These are phyloP conservation scores for Colletotrichum zoysiae DNA, from an alignment of 2,329 filamentous ascomycete genomes.

Conservation along the genomic window DNA sequence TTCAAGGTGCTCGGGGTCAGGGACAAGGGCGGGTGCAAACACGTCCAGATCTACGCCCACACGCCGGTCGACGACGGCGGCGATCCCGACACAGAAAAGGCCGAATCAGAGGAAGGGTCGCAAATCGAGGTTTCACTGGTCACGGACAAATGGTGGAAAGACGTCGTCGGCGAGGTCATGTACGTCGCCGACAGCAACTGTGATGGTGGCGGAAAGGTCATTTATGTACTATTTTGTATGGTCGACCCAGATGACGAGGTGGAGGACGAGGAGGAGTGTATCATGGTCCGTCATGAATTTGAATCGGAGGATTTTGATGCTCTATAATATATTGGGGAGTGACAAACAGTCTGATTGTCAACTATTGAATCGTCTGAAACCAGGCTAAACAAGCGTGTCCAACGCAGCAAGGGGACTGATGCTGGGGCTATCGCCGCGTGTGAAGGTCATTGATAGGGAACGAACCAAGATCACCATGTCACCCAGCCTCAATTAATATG, in stretches of 20 bases:
- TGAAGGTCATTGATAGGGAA: background rate
- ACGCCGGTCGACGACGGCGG: background rate
- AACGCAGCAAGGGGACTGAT: background rate
- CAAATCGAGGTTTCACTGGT: background rate
- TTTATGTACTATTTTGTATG: background rate
- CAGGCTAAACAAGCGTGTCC: background rate
- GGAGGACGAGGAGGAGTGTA: background rate
- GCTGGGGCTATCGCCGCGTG: background rate
- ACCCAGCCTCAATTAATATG: background rate
- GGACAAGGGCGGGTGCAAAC: background rate
- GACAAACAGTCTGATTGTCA: background rate
- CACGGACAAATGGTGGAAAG: background rate
- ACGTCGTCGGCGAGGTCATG: constrained; percentile 1
- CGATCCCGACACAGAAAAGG: no score
- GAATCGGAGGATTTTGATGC: background rate
- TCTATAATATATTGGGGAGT: background rate
- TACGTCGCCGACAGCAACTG: background rate
- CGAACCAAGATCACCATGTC: background rate
- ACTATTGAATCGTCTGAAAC: background rate
- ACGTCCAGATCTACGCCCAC: background rate
- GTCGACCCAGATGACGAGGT: background rate
- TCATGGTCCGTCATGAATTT: background rate
- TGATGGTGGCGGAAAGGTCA: constrained; percentile 2
- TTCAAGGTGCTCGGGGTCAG: background rate
- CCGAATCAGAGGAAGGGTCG: background rate